A percentile compares a stretch with the other conserved stretches of the same genome.
These are phyloP conservation scores for Sordariomycetes sp. DNA, from an alignment of 2,329 filamentous ascomycete genomes.

Conservation along the genomic window DNA sequence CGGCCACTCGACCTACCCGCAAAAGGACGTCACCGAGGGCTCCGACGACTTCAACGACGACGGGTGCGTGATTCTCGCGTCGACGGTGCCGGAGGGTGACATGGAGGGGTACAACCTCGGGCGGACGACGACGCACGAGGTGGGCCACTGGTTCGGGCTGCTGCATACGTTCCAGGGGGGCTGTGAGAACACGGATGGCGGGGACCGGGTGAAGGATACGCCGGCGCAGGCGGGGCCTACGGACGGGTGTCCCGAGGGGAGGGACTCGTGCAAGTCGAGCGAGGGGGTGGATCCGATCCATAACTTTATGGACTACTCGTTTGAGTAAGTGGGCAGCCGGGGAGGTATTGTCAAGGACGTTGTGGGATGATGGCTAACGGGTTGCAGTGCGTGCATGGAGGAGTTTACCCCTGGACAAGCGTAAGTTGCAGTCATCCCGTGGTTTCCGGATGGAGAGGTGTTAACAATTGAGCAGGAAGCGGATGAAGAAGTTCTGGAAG, in stretches of 20 bases:
- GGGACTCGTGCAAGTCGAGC: constrained; percentile 13
- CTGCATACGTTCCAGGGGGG: constrained; percentile 25
- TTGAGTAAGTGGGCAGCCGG: constrained; percentile 15
- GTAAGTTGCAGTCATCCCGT: constrained; percentile 1
- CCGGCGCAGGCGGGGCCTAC: constrained; percentile 19
- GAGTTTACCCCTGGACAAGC: constrained; percentile 26
- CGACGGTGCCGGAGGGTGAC: constrained; percentile 22
- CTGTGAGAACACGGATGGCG: constrained; percentile 12
- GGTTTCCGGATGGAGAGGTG: not conserved
- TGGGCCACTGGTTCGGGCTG: constrained; percentile 28
- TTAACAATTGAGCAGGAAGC: constrained; percentile 8
- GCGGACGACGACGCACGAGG: constrained; percentile 18
- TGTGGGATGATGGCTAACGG: constrained; percentile 5
- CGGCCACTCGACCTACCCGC: constrained; percentile 33
- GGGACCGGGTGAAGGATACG: constrained; percentile 26
- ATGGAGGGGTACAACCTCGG: constrained; percentile 17
- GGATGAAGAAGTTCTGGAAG: constrained; percentile 14
- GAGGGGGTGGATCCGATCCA: constrained; percentile 14
- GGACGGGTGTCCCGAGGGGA: constrained; percentile 19
- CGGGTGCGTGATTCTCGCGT: constrained; percentile 23
- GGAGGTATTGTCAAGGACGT: not conserved
- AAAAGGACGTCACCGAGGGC: constrained; percentile 8
- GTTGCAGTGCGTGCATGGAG: constrained; percentile 20
- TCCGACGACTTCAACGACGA: constrained; percentile 17
- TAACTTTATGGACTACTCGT: constrained; percentile 17